Base-by-base conservation (phyloP, 2,329 filamentous ascomycete species). In the Talaromyces sp. region DNA sequence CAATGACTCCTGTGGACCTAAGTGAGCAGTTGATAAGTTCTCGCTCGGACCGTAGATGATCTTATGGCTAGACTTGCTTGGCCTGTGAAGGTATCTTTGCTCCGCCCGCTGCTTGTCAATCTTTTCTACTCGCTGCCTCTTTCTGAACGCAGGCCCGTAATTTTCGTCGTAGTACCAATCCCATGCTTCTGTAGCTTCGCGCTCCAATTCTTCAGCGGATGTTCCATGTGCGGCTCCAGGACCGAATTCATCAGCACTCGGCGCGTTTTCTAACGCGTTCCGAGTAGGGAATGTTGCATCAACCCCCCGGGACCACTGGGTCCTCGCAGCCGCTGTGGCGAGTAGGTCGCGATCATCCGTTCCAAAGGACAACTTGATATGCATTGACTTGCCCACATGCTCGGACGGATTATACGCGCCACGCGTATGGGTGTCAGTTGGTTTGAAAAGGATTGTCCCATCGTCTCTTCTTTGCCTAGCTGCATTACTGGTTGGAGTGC, bases 281-380 rank as follows among this genome's bases (percentile, higher is more conserved):
- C 82, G 79, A 63, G 76, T 81, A 3, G 86, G 86, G 49, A 87
- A 76, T 3, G 81, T 82, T 11, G 80, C 76, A 66, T 87, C 82
- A 10, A 77, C 68, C 0, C 75, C 75, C 35, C 70, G 67, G 33
- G 66, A 71, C 85, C 85, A 88, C 57, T 78, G 77, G 63, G 85
- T 81, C 62, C 83, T 78, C 16, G 82, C 79, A 67, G 78, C 75
- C 7, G 85, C 65, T 4, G 83, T 73, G 10, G 82, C 78, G 19
- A 78, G 73, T n/a, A 85, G 70, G 66, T 87, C 85, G 19, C 82
- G 78, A 14, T 78, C 71, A 31, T 78, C 79, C 2, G 82, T 78
- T 4, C 86, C 85, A 73, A 85, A 86, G 1, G 83, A 77, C 61
- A 82, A 74, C 66, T 79, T 80, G 65, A 84, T 71, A 61, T 82